Percentiles rank a stretch among this genome's conserved stretches.
Conservation (phyloP, 768 basidiomycete species). For the Russula olivacea region DNA sequence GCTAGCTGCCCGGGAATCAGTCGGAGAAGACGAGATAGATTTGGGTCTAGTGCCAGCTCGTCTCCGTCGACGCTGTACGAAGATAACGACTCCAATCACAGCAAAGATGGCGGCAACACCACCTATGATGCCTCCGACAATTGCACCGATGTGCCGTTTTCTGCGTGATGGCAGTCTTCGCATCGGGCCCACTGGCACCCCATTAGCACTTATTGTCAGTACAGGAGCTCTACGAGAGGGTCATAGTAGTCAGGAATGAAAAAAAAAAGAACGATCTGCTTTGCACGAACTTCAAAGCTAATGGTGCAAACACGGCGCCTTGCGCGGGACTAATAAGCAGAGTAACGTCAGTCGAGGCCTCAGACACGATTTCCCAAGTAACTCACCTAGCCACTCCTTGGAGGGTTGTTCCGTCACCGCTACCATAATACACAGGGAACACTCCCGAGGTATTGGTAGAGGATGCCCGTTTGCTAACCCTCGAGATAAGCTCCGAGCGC, state of each 20-base stretch:
- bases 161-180: neutral
- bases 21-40: neutral
- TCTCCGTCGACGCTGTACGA: constrained; percentile 11
- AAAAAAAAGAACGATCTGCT: neutral
- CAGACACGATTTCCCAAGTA: neutral
- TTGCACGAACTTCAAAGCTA: constrained; percentile 26
- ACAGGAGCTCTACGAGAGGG: neutral
- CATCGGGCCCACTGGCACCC: no score
- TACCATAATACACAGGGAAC: constrained; percentile 13
- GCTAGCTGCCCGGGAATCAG: neutral
- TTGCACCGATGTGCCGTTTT: neutral
- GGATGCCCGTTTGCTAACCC: constrained; percentile 11
- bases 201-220: neutral
- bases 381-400: constrained; percentile 18
- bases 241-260: neutral
- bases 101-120: constrained; percentile 4
- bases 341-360: neutral
- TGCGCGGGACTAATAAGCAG: constrained; percentile 23
- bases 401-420: neutral
- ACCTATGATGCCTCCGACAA: constrained; percentile 22
- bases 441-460: constrained; percentile 6
- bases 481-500: constrained; percentile 9
- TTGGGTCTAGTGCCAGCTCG: neutral
- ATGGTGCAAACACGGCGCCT: constrained; percentile 27
- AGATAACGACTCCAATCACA: constrained; percentile 3